A percentile compares a stretch with the other conserved stretches of the same genome.
phyloP scores from a whole-genome alignment of 2,329 filamentous ascomycete species.

The Colletotrichum endophyticum region DNA sequence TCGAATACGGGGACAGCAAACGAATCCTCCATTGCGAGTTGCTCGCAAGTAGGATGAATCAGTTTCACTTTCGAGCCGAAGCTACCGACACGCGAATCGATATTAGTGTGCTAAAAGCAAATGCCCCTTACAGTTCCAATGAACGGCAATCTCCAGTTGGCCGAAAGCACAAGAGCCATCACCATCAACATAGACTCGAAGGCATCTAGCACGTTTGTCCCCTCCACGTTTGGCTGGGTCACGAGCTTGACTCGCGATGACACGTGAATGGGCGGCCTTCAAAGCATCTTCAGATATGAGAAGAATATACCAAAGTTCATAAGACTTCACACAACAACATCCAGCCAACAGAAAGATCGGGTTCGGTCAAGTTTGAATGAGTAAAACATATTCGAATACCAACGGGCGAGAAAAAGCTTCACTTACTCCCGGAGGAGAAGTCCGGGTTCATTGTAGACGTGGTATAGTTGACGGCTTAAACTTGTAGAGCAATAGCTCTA shows the following conservation, averaged over 20 bases:
- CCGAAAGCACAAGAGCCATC: neutral
- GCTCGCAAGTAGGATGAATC: neutral
- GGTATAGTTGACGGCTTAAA: neutral
- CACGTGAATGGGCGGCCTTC: neutral
- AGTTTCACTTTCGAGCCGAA: neutral
- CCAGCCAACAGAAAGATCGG: neutral
- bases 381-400: neutral
- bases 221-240: rapidly evolving
- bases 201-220: neutral
- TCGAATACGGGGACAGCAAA: neutral
- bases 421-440: neutral
- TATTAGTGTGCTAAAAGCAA: neutral
- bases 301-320: neutral
- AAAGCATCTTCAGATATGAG: neutral
- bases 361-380: neutral
- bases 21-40: neutral
- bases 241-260: neutral
- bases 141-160: rapidly evolving
- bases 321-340: neutral
- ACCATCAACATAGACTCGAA: neutral
- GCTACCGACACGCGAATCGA: neutral
- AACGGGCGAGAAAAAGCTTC: neutral
- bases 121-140: neutral
- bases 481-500: neutral
- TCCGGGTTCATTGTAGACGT: neutral